phyloP scores from a whole-genome alignment of 1,284 basidiomycete species.

The Cryptococcus sp. region DNA sequence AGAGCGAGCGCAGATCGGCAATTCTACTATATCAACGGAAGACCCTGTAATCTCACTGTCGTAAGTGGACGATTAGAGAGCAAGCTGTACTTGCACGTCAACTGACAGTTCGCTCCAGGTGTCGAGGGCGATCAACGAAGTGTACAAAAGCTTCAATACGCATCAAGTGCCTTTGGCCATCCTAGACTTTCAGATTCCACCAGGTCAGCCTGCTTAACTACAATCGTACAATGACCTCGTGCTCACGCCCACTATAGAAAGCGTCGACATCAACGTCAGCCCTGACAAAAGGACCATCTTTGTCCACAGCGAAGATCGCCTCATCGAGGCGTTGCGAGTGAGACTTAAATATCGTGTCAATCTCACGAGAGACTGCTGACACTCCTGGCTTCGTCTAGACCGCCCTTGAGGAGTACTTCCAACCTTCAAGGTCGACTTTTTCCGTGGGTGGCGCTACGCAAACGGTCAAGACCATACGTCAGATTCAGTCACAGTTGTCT shows the following conservation, averaged over 20 bases:
- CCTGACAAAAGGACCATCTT: slow-evolving; percentile 96
- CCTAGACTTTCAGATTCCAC: slow-evolving; percentile 78
- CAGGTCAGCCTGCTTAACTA: slow-evolving; percentile 56
- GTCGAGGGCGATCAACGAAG: slow-evolving; percentile 84
- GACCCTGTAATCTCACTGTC: slow-evolving; percentile 80
- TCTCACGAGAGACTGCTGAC: neutral
- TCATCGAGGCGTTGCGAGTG: slow-evolving; percentile 79
- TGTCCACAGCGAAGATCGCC: slow-evolving; percentile 80
- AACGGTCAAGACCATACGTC: slow-evolving; percentile 25
- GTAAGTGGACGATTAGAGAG: slow-evolving; percentile 50
- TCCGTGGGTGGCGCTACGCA: slow-evolving; percentile 56
- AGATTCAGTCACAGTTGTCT: slow-evolving; percentile 17
- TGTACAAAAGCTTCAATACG: slow-evolving; percentile 80
- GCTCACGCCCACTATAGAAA: slow-evolving; percentile 57
- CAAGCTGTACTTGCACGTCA: neutral
- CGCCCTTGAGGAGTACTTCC: slow-evolving; percentile 66
- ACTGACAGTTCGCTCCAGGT: slow-evolving; percentile 56
- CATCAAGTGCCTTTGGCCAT: slow-evolving; percentile 80
- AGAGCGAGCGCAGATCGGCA: slow-evolving; percentile 80
- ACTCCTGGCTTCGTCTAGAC: slow-evolving; percentile 28
- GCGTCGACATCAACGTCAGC: slow-evolving; percentile 92
- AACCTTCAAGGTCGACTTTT: slow-evolving; percentile 69
- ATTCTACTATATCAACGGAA: slow-evolving; percentile 90
- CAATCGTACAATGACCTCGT: neutral
- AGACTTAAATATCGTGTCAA: slow-evolving; percentile 10